Evolutionary conservation across 1,284 basidiomycete genomes (phyloP).

Genomic region (Serendipita sp.): DNA sequence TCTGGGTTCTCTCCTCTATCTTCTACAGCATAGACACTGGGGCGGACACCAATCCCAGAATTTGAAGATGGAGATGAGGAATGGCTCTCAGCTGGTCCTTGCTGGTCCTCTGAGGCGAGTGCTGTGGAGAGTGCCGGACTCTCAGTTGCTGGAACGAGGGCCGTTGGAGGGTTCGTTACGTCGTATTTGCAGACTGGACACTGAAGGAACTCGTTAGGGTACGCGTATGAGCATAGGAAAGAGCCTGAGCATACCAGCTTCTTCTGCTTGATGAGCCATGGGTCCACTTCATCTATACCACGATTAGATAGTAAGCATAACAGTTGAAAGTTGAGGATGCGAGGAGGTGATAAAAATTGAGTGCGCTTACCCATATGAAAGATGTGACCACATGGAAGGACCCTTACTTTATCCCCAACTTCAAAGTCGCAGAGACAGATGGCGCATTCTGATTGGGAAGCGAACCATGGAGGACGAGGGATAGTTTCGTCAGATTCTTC

Average conservation of each 20-base stretch:
- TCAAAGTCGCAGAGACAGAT: slow-evolving; percentile 80
- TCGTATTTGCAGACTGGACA: slow-evolving; percentile 82
- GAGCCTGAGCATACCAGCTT: slow-evolving; percentile 52
- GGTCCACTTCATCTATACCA: slow-evolving; percentile 61
- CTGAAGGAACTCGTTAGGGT: slow-evolving; percentile 25
- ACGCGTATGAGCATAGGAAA: slow-evolving; percentile 9
- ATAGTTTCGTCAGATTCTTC: slow-evolving; percentile 4
- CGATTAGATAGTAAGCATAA: slow-evolving; percentile 16
- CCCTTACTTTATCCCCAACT: slow-evolving; percentile 73
- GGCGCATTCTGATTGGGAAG: slow-evolving; percentile 65
- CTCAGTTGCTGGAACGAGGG: neutral
- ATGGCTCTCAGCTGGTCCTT: neutral
- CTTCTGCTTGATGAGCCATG: slow-evolving; percentile 80
- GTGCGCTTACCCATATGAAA: slow-evolving; percentile 41
- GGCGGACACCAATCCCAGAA: neutral
- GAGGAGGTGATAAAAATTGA: neutral
- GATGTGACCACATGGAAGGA: slow-evolving; percentile 81
- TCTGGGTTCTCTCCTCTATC: neutral
- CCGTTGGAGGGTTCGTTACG: slow-evolving; percentile 49
- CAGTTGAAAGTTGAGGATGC: neutral
- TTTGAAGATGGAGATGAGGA: neutral
- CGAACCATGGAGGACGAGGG: slow-evolving; percentile 52
- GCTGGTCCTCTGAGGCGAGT: neutral
- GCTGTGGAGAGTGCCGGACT: neutral
- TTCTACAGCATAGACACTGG: neutral